These are phyloP conservation scores for Prunus fruticosa DNA, from an alignment of 306 rosid species.

Conservation along the genomic window DNA sequence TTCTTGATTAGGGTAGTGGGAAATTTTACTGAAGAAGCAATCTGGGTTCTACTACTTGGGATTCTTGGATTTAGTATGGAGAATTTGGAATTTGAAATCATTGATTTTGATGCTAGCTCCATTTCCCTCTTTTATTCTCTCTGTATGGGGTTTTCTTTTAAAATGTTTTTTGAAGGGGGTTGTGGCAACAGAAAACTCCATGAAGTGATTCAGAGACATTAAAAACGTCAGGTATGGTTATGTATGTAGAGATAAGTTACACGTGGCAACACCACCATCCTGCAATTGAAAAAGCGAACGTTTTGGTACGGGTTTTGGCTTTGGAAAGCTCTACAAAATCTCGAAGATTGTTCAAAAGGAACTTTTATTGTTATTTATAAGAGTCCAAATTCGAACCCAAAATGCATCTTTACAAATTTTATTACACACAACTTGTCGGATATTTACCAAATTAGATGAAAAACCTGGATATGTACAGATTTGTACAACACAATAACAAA, in stretches of 20 bases:
- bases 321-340: no score
- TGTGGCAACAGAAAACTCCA: neutral
- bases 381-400: slow-evolving; percentile 9
- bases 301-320: neutral
- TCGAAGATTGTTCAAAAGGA: neutral
- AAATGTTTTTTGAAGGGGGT: neutral
- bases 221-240: neutral
- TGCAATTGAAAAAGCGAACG: neutral
- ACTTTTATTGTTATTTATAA: slow-evolving; percentile 3
- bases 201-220: neutral
- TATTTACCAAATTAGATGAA: neutral
- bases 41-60: slow-evolving; percentile 16
- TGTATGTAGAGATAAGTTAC: neutral
- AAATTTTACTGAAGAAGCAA: slow-evolving; percentile 12
- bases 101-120: slow-evolving; percentile 19
- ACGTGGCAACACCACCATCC: slow-evolving; percentile 22
- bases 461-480: slow-evolving; percentile 12
- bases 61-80: neutral
- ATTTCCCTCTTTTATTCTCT: neutral
- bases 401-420: neutral
- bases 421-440: neutral
- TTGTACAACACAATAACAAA: slow-evolving; percentile 7
- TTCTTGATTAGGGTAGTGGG: neutral
- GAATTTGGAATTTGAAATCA: slow-evolving; percentile 2
- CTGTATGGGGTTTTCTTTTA: neutral